Evolutionary conservation across 805 yeast genomes (phyloP).

Genomic region (Teunomyces funiuensis): DNA sequence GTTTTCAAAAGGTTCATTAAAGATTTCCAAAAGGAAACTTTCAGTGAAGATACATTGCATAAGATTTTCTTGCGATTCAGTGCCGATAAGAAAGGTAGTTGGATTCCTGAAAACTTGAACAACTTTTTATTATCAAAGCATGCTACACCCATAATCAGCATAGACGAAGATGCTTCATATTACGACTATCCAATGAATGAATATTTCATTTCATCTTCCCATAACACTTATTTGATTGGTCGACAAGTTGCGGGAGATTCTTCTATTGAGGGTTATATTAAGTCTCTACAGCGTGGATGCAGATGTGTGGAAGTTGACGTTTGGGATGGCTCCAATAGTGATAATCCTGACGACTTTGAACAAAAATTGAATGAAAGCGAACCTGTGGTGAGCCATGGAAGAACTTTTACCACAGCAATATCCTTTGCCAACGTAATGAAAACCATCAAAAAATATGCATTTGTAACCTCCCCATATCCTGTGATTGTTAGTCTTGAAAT

Average conservation of each 20-base stretch:
- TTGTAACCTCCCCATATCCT: conserved; percentile 84
- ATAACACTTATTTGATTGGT: conserved; percentile 88
- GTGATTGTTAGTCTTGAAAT: conserved; percentile 83
- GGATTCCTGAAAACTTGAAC: conserved; percentile 25
- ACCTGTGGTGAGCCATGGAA: conserved; percentile 90
- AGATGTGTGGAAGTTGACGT: conserved; percentile 92
- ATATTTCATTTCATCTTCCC: conserved; percentile 89
- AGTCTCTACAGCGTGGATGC: conserved; percentile 88
- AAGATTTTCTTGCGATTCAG: conserved; percentile 31
- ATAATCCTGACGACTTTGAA: conserved; percentile 15
- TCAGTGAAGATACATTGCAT: conserved; percentile 23
- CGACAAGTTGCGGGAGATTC: conserved; percentile 85
- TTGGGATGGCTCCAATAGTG: conserved; percentile 73
- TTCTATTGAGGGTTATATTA: conserved; percentile 85
- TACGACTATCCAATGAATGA: conserved; percentile 66
- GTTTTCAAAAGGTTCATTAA: conserved; percentile 41
- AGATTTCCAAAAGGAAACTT: conserved; percentile 48
- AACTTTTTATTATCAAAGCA: conserved; percentile 32
- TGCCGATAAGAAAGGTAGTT: conserved; percentile 13
- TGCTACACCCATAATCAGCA: conserved; percentile 18
- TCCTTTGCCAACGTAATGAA: conserved; percentile 66
- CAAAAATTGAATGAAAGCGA: conserved; percentile 36
- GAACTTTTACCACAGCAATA: conserved; percentile 75
- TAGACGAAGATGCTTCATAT: conserved; percentile 15
- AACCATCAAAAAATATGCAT: conserved; percentile 80